Conservation (phyloP, 1,284 basidiomycete genomes). For the Chalciporus sp. region DNA sequence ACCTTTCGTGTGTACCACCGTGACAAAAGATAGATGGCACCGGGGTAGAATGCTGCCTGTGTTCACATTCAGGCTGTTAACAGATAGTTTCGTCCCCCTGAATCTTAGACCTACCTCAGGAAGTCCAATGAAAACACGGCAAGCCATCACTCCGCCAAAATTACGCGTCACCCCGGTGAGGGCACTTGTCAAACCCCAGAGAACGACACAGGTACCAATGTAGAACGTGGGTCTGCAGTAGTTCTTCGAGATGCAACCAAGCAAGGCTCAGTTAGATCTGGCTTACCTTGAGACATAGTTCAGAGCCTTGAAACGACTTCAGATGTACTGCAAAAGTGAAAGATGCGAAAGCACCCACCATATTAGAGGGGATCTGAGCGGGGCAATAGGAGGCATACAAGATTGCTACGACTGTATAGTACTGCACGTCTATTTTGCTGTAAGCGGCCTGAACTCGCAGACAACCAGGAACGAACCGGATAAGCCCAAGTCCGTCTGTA, state of each 20-base stretch:
- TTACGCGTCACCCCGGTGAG: slow-evolving; percentile 60
- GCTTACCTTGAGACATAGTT: slow-evolving; percentile 51
- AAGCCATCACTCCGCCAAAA: slow-evolving; percentile 58
- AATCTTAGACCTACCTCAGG: slow-evolving; percentile 47
- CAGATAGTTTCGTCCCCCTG: background rate
- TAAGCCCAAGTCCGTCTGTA: slow-evolving; percentile 57
- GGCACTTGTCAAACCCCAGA: slow-evolving; percentile 65
- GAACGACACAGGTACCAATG: slow-evolving; percentile 61
- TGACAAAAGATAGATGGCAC: slow-evolving; percentile 61
- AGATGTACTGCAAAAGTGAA: background rate
- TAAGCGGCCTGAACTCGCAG: no score
- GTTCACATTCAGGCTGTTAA: background rate
- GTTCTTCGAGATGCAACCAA: background rate
- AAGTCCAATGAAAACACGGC: slow-evolving; percentile 63
- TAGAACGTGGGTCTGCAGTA: slow-evolving; percentile 56
- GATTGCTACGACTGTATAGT: slow-evolving; percentile 60
- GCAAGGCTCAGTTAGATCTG: background rate
- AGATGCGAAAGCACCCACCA: slow-evolving; percentile 40
- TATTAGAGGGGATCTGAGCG: slow-evolving; percentile 66
- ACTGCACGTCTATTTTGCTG: slow-evolving; percentile 48
- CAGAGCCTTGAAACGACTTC: slow-evolving; percentile 38
- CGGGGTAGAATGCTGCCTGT: slow-evolving; percentile 65
- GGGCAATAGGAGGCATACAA: slow-evolving; percentile 64
- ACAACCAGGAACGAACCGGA: slow-evolving; percentile 17
- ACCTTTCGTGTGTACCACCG: slow-evolving; percentile 70